These are phyloP conservation scores for Calvatia gigantea DNA, from an alignment of 768 basidiomycete species.

Conservation along the genomic window DNA sequence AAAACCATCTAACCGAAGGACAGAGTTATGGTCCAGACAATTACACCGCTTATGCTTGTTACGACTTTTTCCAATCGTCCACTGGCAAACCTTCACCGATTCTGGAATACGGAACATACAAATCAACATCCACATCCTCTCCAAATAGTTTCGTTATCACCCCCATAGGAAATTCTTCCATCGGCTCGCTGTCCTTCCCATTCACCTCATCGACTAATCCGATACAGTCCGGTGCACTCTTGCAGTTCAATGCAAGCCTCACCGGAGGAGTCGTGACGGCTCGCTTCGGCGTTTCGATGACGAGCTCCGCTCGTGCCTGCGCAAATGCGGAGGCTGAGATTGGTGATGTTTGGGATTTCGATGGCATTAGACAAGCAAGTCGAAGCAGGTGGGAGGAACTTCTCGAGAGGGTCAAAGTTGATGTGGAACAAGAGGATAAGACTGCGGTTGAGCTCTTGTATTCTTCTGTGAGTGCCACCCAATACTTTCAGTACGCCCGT, in stretches of 20 bases:
- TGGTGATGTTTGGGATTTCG: constrained; percentile 40
- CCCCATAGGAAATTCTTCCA: constrained; percentile 22
- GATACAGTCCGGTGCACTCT: constrained; percentile 42
- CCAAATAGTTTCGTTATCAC: constrained; percentile 33
- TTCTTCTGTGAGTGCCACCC: constrained; percentile 35
- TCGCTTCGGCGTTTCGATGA: constrained; percentile 58
- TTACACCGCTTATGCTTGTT: constrained; percentile 47
- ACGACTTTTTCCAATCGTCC: constrained; percentile 36
- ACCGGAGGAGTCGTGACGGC: constrained; percentile 32
- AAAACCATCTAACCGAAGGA: neutral
- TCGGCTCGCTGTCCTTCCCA: constrained; percentile 28
- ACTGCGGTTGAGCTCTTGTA: constrained; percentile 43
- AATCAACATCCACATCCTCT: constrained; percentile 28
- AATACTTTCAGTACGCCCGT: neutral
- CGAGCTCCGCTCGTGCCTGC: constrained; percentile 50
- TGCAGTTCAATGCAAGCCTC: constrained; percentile 32
- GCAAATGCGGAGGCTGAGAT: constrained; percentile 54
- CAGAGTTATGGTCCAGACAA: constrained; percentile 47
- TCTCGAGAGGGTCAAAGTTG: constrained; percentile 31
- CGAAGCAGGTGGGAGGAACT: constrained; percentile 40
- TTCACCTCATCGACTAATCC: constrained; percentile 33
- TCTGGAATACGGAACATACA: constrained; percentile 36
- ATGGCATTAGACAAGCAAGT: constrained; percentile 35
- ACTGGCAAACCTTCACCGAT: constrained; percentile 16
- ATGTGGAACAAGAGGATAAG: constrained; percentile 33